Conservation (phyloP, 345 rosid genomes). For the Rhizophora mangle region DNA sequence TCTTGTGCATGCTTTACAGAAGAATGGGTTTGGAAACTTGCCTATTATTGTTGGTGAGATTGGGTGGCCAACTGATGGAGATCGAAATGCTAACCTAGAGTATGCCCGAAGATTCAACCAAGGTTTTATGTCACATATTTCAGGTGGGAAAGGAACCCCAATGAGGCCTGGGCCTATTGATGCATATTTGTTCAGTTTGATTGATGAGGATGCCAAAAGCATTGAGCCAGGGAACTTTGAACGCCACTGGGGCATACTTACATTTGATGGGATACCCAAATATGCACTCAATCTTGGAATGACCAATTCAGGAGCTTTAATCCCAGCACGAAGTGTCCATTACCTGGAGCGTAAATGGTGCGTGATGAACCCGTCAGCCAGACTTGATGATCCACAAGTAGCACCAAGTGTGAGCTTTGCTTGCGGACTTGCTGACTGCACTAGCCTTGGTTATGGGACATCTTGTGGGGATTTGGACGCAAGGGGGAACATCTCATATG, state of each 20-base stretch:
- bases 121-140: slow-evolving; percentile 58
- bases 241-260: slow-evolving; percentile 39
- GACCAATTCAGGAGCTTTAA: slow-evolving; percentile 58
- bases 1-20: slow-evolving; percentile 62
- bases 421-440: slow-evolving; percentile 76
- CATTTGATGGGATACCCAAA: slow-evolving; percentile 47
- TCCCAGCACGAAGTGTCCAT: slow-evolving; percentile 49
- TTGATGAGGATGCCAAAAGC: slow-evolving; percentile 86
- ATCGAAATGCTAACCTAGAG: slow-evolving; percentile 46
- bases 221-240: slow-evolving; percentile 59
- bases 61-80: slow-evolving; percentile 93
- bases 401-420: slow-evolving; percentile 76
- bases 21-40: slow-evolving; percentile 67
- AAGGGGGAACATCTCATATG: slow-evolving; percentile 68
- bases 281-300: slow-evolving; percentile 70
- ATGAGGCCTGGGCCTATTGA: slow-evolving; percentile 57
- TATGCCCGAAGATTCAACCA: slow-evolving; percentile 76
- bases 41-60: slow-evolving; percentile 85
- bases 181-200: slow-evolving; percentile 62
- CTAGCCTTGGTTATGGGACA: slow-evolving; percentile 82
- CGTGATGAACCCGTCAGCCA: slow-evolving; percentile 58
- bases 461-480: slow-evolving; percentile 63
- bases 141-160: slow-evolving; percentile 64
- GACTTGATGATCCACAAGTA: slow-evolving; percentile 60
- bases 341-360: slow-evolving; percentile 75